Evolutionary conservation across 2,329 filamentous ascomycete genomes (phyloP).

Genomic region (Botrytis pseudocinerea): DNA sequence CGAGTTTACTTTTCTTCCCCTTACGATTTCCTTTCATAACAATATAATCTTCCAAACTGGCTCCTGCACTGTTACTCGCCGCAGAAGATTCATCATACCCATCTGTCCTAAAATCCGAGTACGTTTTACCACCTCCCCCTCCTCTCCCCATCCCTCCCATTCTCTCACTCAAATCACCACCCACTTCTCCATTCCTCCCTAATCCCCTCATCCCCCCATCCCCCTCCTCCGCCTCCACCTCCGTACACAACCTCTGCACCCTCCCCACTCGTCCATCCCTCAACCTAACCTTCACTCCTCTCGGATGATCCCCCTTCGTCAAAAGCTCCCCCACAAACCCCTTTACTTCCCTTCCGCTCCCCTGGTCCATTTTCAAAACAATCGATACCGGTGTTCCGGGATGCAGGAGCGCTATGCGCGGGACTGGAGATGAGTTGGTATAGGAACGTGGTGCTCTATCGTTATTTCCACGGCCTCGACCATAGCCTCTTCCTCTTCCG

Average conservation of each 20-base stretch:
- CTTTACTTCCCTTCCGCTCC: constrained; percentile 37
- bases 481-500: background rate
- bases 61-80: background rate
- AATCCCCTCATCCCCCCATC: background rate
- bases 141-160: constrained; percentile 26
- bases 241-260: constrained; percentile 37
- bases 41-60: constrained; percentile 17
- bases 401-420: constrained; percentile 34
- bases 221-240: constrained; percentile 28
- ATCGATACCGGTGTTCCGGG: constrained; percentile 37
- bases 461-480: background rate
- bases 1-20: constrained; percentile 25
- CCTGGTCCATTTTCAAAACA: constrained; percentile 39
- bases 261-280: constrained; percentile 38
- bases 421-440: constrained; percentile 26
- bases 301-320: constrained; percentile 38
- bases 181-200: background rate
- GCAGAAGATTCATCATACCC: constrained; percentile 26
- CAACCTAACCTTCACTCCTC: constrained; percentile 40
- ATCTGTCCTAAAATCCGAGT: constrained; percentile 31
- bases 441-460: background rate
- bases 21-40: constrained; percentile 17
- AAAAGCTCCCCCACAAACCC: constrained; percentile 38
- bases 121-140: constrained; percentile 18
- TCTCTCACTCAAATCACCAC: background rate